Base-by-base conservation (phyloP, 2,329 filamentous ascomycete genomes). In the Chaetomium olivaceum region DNA sequence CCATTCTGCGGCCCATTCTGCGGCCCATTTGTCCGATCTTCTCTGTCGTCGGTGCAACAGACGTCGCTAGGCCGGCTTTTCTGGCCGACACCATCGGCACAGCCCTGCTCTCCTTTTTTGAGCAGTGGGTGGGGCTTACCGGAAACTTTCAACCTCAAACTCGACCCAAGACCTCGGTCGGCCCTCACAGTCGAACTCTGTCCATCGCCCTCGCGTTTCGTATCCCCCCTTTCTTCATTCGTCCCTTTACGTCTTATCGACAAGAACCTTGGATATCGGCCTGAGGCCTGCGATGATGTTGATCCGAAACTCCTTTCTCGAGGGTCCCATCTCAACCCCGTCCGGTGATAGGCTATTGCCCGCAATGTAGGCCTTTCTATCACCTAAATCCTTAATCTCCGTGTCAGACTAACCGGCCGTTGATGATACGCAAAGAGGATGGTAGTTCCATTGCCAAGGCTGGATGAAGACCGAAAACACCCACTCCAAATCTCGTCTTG, bases 1-100 rank as follows among this genome's bases (percentile, higher is more conserved):
- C 66, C 21, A 14, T 51, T 61, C 54, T 68, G 66, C 63, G 66
- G 66, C 66, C 66, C 21, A 14, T 51, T 61, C 54, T 68, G 66
- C 63, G 63, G 52, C 66, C 66, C 31, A 21, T 31, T 19, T 54
- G 23, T 50, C 23, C 50, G 29, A 31, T 46, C 61, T 31, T 58
- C 58, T 39, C 36, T 39, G 36, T 48, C 50, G 43, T 29, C 48
- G 62, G 36, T 19, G 39, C 25, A 29, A 52, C 50, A 57, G 19
- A 23, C 23, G 8, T 33, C 29, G 29, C 59, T 55, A n/a, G 66
- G 63, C 60, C 66, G 59, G 60, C 36, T 59, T 63, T 61, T 63
- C 14, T 56, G 67, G 64, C 55, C 61, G 61, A 58, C 25, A 14
- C 27, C 56, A 12, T 66, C 61, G 58, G 62, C 67, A 68, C 64